Conservation (phyloP, 495 filamentous ascomycete species). For the Mycothermus thermophilus region DNA sequence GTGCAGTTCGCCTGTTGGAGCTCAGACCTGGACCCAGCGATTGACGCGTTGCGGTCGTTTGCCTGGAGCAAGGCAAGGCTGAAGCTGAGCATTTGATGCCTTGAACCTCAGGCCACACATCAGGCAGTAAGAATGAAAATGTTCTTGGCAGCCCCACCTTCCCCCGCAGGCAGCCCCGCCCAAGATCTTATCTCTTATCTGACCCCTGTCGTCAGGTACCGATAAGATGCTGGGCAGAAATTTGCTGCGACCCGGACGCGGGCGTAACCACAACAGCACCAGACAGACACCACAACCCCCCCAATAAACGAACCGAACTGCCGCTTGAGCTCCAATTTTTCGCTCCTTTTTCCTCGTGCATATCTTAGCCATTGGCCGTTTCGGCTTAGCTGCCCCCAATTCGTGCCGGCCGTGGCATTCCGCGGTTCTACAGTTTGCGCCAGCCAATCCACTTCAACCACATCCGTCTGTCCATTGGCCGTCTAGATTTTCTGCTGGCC, state of each 20-base stretch:
- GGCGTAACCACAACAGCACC: no score
- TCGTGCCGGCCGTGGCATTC: no score
- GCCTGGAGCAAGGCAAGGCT: constrained; percentile 22
- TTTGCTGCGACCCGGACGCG: constrained; percentile 19
- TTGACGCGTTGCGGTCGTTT: constrained; percentile 29
- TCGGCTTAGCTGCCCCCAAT: no score
- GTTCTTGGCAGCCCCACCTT: constrained; percentile 1
- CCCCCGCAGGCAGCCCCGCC: no score
- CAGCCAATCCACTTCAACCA: constrained; percentile 2
- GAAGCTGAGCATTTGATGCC: constrained; percentile 6
- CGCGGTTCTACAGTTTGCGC: no score
- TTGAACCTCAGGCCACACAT: constrained; percentile 7
- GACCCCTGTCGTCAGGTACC: constrained; percentile 9
- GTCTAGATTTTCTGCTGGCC: no score
- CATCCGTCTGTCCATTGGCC: constrained; percentile 5
- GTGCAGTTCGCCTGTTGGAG: constrained; percentile 20
- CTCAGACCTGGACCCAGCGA: constrained; percentile 14
- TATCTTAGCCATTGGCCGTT: no score
- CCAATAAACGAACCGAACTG: constrained; percentile 12
- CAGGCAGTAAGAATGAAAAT: not conserved
- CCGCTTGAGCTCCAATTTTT: constrained; percentile 9
- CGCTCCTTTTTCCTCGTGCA: no score
- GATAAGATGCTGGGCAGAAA: constrained; percentile 25
- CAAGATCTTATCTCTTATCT: constrained; percentile 21
- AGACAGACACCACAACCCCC: constrained; percentile 12